Evolutionary conservation across 2,329 filamentous ascomycete genomes (phyloP).

Genomic region (Monosporascus sp.): DNA sequence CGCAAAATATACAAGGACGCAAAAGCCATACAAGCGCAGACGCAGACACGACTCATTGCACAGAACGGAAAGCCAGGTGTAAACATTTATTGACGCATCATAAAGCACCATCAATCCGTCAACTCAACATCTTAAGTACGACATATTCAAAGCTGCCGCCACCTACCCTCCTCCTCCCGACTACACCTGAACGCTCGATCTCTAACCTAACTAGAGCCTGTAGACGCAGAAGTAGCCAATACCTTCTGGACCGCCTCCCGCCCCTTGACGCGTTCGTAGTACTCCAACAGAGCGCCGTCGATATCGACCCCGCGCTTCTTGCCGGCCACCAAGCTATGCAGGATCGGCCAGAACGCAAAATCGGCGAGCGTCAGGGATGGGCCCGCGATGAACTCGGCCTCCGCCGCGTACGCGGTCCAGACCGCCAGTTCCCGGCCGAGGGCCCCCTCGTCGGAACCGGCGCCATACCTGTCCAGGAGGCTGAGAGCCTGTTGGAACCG

Average conservation of each 20-base stretch:
- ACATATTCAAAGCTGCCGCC: no score
- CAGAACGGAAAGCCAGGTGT: no score
- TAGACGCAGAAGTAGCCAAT: neutral
- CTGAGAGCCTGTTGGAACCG: slow-evolving; percentile 37
- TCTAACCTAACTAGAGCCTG: neutral
- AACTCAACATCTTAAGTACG: no score
- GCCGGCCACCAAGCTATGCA: slow-evolving; percentile 37
- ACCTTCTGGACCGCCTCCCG: slow-evolving; percentile 11
- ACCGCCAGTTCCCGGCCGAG: slow-evolving; percentile 28
- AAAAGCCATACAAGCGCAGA: no score
- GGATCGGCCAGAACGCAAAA: slow-evolving; percentile 52
- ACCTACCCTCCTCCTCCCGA: no score
- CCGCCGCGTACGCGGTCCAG: slow-evolving; percentile 35
- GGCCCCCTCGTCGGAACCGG: slow-evolving; percentile 9
- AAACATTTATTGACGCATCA: no score
- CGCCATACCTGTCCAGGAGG: slow-evolving; percentile 32
- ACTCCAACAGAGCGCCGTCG: slow-evolving; percentile 35
- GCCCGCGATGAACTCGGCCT: slow-evolving; percentile 42
- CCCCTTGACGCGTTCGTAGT: slow-evolving; percentile 22
- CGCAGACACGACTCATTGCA: no score
- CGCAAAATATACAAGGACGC: no score
- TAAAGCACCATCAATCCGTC: no score
- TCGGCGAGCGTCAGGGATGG: slow-evolving; percentile 40
- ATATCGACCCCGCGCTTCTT: neutral
- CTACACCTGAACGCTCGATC: neutral